phyloP scores from a whole-genome alignment of 192 early-diverging fungal genomes.

The Phlyctochytrium arcticum region DNA sequence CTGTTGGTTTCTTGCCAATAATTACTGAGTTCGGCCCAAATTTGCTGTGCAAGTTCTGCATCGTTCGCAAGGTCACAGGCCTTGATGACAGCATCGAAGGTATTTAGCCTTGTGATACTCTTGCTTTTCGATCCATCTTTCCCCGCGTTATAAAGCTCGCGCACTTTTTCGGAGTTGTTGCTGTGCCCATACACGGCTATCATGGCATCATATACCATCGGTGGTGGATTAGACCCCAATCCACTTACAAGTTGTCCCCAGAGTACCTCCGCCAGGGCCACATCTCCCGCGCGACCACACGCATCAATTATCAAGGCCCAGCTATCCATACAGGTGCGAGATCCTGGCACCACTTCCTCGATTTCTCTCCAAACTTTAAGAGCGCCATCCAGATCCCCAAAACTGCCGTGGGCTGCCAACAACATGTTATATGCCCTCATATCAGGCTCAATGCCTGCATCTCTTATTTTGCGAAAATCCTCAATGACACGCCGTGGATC shows the following conservation, averaged over 20 bases:
- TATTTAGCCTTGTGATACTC: neutral
- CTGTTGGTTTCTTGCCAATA: neutral
- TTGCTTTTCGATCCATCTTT: neutral
- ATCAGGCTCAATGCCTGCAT: constrained; percentile 13
- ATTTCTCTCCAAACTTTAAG: constrained; percentile 4
- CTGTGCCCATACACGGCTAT: constrained; percentile 17
- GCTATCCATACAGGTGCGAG: constrained; percentile 16
- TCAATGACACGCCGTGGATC: neutral
- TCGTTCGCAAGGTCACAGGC: constrained; percentile 8
- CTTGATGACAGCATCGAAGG: constrained; percentile 26
- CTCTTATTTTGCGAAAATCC: constrained; percentile 3
- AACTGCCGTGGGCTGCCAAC: constrained; percentile 16
- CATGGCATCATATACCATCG: constrained; percentile 22
- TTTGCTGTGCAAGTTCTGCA: neutral
- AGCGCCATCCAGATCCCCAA: constrained; percentile 1
- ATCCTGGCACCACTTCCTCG: constrained; percentile 7
- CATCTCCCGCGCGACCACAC: constrained; percentile 1
- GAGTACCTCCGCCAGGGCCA: constrained; percentile 1
- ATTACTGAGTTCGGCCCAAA: constrained; percentile 10
- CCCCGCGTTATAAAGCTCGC: neutral
- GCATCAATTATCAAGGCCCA: constrained; percentile 31
- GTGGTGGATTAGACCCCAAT: neutral
- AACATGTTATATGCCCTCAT: constrained; percentile 14
- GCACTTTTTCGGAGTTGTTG: neutral
- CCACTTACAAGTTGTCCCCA: neutral